These are phyloP conservation scores for Vararia minispora DNA, from an alignment of 768 basidiomycete species.

Conservation along the genomic window DNA sequence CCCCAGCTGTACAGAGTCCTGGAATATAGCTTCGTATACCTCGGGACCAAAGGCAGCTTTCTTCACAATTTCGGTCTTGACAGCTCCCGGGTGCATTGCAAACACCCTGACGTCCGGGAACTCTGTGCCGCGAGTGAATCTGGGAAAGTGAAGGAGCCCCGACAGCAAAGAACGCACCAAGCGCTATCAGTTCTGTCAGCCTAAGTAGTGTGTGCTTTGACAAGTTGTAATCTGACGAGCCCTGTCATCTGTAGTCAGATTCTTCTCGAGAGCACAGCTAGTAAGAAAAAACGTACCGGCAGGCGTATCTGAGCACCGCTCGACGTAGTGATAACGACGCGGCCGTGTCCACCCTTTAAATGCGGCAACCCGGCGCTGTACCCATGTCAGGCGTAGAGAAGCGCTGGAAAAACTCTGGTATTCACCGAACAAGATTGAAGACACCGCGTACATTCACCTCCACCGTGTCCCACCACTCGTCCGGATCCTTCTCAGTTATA, in stretches of 20 bases:
- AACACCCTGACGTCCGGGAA: constrained; percentile 4
- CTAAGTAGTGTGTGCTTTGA: constrained; percentile 2
- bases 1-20: neutral
- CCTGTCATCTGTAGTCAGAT: too few species aligned
- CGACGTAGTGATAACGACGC: neutral
- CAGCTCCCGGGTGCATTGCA: neutral
- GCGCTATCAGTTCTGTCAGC: neutral
- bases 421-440: constrained; percentile 16
- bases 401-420: neutral
- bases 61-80: neutral
- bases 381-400: too few species aligned
- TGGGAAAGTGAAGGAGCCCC: neutral
- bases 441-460: constrained; percentile 16
- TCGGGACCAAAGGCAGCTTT: neutral
- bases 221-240: neutral
- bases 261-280: too few species aligned
- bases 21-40: neutral
- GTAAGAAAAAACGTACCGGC: too few species aligned
- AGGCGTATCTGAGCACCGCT: neutral
- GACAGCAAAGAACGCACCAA: neutral
- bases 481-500: constrained; percentile 15
- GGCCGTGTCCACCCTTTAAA: too few species aligned
- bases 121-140: too few species aligned
- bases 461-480: constrained; percentile 16
- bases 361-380: too few species aligned